phyloP scores from a whole-genome alignment of 805 yeast genomes.

The Hanseniaspora lachancei region DNA sequence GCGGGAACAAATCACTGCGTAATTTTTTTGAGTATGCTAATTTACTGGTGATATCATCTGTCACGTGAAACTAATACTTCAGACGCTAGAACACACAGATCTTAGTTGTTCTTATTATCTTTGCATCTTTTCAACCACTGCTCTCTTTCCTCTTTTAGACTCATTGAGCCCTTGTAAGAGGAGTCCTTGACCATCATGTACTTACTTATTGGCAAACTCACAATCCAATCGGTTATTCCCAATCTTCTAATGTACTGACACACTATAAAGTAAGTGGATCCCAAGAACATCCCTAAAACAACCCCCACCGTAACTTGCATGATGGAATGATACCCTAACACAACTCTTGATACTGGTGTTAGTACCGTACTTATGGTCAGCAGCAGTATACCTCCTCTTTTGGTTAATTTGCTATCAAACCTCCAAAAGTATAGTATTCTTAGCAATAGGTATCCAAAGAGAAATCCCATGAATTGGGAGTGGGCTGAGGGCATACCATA shows the following conservation, averaged over 20 bases:
- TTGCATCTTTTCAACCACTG: constrained; percentile 23
- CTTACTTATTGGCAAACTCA: constrained; percentile 43
- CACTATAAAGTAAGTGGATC: constrained; percentile 42
- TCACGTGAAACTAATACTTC: too few species aligned
- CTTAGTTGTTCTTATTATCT: not conserved
- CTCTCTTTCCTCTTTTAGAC: constrained; percentile 36
- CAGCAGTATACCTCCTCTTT: constrained; percentile 23
- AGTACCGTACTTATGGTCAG: constrained; percentile 25
- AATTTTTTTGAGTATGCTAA: too few species aligned
- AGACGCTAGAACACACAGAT: not conserved
- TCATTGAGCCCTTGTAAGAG: constrained; percentile 35
- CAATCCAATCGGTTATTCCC: constrained; percentile 55
- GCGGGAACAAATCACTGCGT: too few species aligned
- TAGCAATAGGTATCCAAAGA: constrained; percentile 44
- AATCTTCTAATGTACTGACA: constrained; percentile 46
- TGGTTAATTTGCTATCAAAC: constrained; percentile 17
- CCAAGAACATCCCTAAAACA: constrained; percentile 47
- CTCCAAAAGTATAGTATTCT: constrained; percentile 34
- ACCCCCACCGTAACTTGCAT: constrained; percentile 67
- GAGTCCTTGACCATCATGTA: constrained; percentile 48
- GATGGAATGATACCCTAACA: constrained; percentile 61
- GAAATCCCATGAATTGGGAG: constrained; percentile 87
- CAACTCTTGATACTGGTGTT: constrained; percentile 60
- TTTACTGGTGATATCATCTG: too few species aligned
- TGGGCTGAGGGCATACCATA: constrained; percentile 98